These are phyloP conservation scores for Populus hybrid DNA, from an alignment of 441 rosid genomes.

Conservation along the genomic window DNA sequence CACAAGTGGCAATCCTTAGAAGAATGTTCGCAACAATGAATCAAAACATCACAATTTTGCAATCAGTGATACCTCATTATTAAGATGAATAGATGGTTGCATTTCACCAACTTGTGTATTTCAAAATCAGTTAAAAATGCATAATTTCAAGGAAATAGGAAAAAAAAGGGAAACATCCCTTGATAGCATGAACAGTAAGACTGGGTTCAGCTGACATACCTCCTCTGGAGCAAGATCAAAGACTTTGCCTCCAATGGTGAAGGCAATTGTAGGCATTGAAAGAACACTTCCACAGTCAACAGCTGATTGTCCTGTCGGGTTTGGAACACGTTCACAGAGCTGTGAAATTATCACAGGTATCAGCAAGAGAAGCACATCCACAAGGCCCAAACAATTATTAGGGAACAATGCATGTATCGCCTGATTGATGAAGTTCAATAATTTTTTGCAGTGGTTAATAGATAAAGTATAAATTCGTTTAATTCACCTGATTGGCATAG, in stretches of 20 bases:
- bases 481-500: slow-evolving; percentile 54
- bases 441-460: background rate
- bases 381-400: background rate
- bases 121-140: background rate
- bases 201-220: slow-evolving; percentile 31
- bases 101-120: background rate
- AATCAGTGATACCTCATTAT: background rate
- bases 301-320: slow-evolving; percentile 66
- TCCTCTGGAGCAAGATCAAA: slow-evolving; percentile 59
- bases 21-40: background rate
- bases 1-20: background rate
- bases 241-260: slow-evolving; percentile 58
- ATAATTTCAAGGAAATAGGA: background rate
- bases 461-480: background rate
- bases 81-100: background rate
- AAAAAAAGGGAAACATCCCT: background rate
- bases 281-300: slow-evolving; percentile 60
- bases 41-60: background rate
- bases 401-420: background rate
- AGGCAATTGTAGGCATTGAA: slow-evolving; percentile 61
- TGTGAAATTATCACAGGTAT: slow-evolving; percentile 14
- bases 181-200: background rate
- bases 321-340: slow-evolving; percentile 76
- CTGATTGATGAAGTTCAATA: background rate
- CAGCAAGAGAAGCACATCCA: background rate